phyloP scores from a whole-genome alignment of 768 basidiomycete genomes.

The Lactifluus echinatus region DNA sequence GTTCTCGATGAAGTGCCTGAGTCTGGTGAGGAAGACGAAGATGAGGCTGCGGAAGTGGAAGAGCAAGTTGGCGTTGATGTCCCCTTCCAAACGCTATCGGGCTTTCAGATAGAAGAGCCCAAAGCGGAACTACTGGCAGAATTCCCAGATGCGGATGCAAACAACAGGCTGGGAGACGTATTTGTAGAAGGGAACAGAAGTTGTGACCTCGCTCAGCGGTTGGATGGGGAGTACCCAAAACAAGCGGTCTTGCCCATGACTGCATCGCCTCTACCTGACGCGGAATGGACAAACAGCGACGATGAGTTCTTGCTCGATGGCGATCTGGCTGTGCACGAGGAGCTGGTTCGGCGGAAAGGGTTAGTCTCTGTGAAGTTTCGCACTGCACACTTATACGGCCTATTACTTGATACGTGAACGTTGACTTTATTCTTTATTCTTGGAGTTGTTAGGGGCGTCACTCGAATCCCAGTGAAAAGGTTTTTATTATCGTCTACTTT shows the following conservation, averaged over 20 bases:
- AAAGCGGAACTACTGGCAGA: background rate
- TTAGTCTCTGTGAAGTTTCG: slow-evolving; percentile 8
- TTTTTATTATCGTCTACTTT: no score
- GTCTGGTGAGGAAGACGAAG: background rate
- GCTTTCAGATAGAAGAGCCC: background rate
- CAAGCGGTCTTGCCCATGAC: background rate
- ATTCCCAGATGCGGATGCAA: background rate
- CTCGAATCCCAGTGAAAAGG: no score
- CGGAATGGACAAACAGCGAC: slow-evolving; percentile 5
- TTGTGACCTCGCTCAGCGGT: background rate
- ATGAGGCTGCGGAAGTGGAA: background rate
- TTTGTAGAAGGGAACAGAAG: background rate
- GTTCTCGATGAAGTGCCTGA: background rate
- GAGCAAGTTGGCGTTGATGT: background rate
- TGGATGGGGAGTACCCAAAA: background rate
- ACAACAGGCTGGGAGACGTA: background rate
- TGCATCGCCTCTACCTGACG: background rate
- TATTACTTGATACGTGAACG: slow-evolving; percentile 4
- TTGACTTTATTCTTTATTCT: background rate
- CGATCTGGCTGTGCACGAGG: background rate
- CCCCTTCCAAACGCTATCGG: background rate
- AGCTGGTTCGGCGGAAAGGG: slow-evolving; percentile 8
- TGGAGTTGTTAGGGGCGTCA: no score
- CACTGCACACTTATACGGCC: slow-evolving; percentile 8
- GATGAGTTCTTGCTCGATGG: slow-evolving; percentile 5